Evolutionary conservation across 129 eudicot species (phyloP), one percentile per base, ranked within the genome.

Genomic region (Kitagawia praeruptora): DNA sequence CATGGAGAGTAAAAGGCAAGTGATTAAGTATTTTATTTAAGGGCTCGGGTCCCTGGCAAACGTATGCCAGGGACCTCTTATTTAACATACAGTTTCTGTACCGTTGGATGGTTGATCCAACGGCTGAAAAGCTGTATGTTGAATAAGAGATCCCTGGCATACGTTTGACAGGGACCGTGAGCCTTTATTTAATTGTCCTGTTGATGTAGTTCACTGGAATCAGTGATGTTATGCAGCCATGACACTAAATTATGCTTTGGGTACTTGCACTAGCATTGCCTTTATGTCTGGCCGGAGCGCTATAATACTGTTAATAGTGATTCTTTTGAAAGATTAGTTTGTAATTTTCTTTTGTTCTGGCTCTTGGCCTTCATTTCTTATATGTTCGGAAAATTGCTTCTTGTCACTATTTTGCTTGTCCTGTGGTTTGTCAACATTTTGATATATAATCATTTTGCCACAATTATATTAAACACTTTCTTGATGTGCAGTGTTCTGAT

Each of bases 1-100:
- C 87, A 82, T 95, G 84, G 97, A 95, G 79, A 85, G 85, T 82
- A 90, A 90, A 71, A 85, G 92, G 99, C 87, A 89, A 85, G 92
- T 88, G 77, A 19, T 80, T 67, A 58, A 58, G 10, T 58, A 23
- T 56, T n/a, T n/a, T 42, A 72, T 38, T n/a, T n/a, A n/a, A n/a
- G n/a, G n/a, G n/a, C n/a, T n/a, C n/a, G n/a, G n/a, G n/a, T n/a
- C n/a, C n/a, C n/a, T n/a, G n/a, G n/a, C n/a, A n/a, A n/a, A n/a
- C n/a, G n/a, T n/a, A n/a, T n/a, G n/a, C n/a, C n/a, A n/a, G n/a
- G n/a, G n/a, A n/a, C n/a, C n/a, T n/a, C n/a, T n/a, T n/a, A n/a
- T n/a, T n/a, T n/a, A n/a, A n/a, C n/a, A n/a, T n/a, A n/a, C n/a
- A n/a, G n/a, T n/a, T n/a, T n/a, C n/a, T n/a, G n/a, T n/a, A n/a